Evolutionary conservation across 495 filamentous ascomycete genomes (phyloP), one percentile per base, ranked within the genome.

Genomic region (Cercophora newfieldiana): DNA sequence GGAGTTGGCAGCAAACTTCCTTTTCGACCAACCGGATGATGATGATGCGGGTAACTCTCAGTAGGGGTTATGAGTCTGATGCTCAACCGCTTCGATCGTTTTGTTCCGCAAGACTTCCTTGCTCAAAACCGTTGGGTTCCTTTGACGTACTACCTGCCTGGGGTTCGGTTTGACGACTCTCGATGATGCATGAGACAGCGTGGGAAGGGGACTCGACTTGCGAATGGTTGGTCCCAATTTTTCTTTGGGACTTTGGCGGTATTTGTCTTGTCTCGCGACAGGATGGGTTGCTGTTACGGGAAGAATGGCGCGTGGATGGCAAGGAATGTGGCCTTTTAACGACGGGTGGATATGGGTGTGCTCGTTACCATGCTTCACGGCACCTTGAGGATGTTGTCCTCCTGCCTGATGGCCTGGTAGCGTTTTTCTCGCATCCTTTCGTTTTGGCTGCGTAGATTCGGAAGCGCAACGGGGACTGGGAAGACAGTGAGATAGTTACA

Each of bases 21-120:
- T 99, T 60, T 99, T 99, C 73, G 95, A 99, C 69, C 92, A 97
- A 75, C 93, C 94, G 1, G 92, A 95, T 65, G 95, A 98, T 29
- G 89, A 90, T 33, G 90, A 93, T 16, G 70, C 75, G 7, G 69
- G 73, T 3, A 74, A 75, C 48, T 59, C 64, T 53, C 74, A 74
- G 69, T 77, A 71, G n/a, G 50, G 50, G 50, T 7, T 29, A 10
- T 44, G 18, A 44, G 12, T 14, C 18, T 14, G 37, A 44, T 44
- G 37, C 37, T 44, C 18, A 2, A 44, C 37, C 37, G 37, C 37
- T 14, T 44, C 37, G 37, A 2, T 44, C 10, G 37, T 44, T n/a
- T 44, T 44, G 37, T 44, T 14, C 37, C 18, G 12, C 12, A 33
- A n/a, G n/a, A n/a, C n/a, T 12, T 33, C 30, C 12, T 33, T 44